These are phyloP conservation scores for Mycena olivaceomarginata DNA, from an alignment of 768 basidiomycete species.

Conservation along the genomic window DNA sequence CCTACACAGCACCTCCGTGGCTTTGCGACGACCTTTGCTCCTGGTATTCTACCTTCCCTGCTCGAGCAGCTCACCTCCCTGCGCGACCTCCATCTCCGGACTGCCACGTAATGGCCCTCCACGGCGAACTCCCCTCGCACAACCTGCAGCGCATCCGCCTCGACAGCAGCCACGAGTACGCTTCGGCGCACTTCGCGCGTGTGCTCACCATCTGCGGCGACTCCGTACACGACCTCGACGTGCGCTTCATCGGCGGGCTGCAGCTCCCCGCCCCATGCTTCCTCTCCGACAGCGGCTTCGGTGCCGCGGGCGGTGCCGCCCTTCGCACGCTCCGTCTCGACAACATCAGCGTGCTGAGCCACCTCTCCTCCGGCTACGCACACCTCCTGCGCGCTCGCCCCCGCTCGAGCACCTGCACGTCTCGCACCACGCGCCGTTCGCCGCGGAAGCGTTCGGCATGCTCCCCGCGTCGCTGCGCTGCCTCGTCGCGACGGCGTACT, in stretches of 20 bases:
- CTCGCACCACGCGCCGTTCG: slow-evolving; percentile 51
- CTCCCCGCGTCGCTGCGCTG: slow-evolving; percentile 46
- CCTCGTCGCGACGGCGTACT: slow-evolving; percentile 49
- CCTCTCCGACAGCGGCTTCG: slow-evolving; percentile 20
- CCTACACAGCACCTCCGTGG: slow-evolving; percentile 44
- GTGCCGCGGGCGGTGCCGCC: slow-evolving; percentile 19
- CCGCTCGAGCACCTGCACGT: slow-evolving; percentile 50
- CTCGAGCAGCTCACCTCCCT: slow-evolving; percentile 49
- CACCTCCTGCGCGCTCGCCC: slow-evolving; percentile 48
- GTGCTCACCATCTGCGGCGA: slow-evolving; percentile 46
- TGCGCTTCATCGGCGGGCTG: slow-evolving; percentile 54
- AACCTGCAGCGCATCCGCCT: slow-evolving; percentile 49
- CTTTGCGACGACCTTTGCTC: slow-evolving; percentile 53
- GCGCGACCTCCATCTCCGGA: slow-evolving; percentile 52
- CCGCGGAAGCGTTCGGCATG: slow-evolving; percentile 46
- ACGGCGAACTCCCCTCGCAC: slow-evolving; percentile 48
- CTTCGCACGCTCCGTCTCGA: slow-evolving; percentile 52
- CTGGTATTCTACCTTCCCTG: slow-evolving; percentile 51
- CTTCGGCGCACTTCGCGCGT: slow-evolving; percentile 48
- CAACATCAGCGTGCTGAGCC: slow-evolving; percentile 52
- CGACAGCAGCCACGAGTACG: slow-evolving; percentile 53
- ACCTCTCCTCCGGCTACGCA: slow-evolving; percentile 48
- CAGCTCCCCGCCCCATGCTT: slow-evolving; percentile 50
- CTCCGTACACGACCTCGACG: slow-evolving; percentile 48
- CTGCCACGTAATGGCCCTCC: slow-evolving; percentile 49